Evolutionary conservation across 2,329 filamentous ascomycete species (phyloP).

Genomic region (Hortaea sp.): DNA sequence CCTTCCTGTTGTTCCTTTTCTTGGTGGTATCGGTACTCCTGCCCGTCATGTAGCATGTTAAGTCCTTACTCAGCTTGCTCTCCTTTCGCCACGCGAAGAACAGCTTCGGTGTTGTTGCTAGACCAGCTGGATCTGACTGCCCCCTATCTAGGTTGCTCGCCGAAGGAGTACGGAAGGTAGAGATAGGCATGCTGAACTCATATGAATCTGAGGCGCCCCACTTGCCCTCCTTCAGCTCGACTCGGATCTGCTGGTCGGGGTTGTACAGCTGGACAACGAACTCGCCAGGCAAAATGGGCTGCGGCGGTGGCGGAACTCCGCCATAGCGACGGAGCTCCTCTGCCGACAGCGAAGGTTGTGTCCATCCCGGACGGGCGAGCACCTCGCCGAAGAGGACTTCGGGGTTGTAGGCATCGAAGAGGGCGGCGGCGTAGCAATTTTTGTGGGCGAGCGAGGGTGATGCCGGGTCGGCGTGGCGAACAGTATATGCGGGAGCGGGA

Average conservation of each 20-base stretch:
- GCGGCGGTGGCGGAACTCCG: slow-evolving; percentile 53
- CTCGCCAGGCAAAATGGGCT: slow-evolving; percentile 63
- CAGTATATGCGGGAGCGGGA: slow-evolving; percentile 66
- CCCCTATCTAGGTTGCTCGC: slow-evolving; percentile 67
- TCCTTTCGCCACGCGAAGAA: slow-evolving; percentile 86
- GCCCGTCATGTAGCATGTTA: slow-evolving; percentile 80
- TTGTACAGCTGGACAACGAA: slow-evolving; percentile 90
- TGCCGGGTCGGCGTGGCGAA: slow-evolving; percentile 62
- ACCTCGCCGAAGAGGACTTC: slow-evolving; percentile 84
- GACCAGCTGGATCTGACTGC: slow-evolving; percentile 48
- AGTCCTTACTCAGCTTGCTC: slow-evolving; percentile 72
- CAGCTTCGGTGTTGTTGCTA: slow-evolving; percentile 54
- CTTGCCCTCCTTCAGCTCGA: slow-evolving; percentile 61
- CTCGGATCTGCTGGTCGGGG: slow-evolving; percentile 69
- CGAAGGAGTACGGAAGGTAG: slow-evolving; percentile 72
- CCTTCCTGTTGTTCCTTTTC: slow-evolving; percentile 52
- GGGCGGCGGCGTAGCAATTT: slow-evolving; percentile 77
- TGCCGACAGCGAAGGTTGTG: slow-evolving; percentile 68
- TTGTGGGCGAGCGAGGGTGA: slow-evolving; percentile 52
- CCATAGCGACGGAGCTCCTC: slow-evolving; percentile 62
- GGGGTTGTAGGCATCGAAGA: slow-evolving; percentile 71
- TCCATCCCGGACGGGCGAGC: slow-evolving; percentile 73
- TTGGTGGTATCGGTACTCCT: slow-evolving; percentile 55
- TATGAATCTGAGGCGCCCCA: slow-evolving; percentile 76
- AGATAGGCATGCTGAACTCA: slow-evolving; percentile 87